These are phyloP conservation scores for Acacia melanoxylon DNA, from an alignment of 306 rosid species.

Conservation along the genomic window DNA sequence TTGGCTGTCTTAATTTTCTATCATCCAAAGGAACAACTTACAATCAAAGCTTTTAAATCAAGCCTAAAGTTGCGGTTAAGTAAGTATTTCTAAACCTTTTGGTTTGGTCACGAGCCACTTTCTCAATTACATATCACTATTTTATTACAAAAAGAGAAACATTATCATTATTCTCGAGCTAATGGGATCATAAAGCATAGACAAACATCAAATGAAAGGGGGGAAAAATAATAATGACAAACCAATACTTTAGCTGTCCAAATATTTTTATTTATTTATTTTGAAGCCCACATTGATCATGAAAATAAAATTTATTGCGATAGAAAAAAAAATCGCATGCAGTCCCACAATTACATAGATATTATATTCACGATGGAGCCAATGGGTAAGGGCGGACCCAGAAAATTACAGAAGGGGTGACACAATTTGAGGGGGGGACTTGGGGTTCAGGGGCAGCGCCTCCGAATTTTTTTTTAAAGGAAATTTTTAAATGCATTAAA, in stretches of 20 bases:
- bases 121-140: background rate
- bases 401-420: too few relatives aligned
- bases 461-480: too few relatives aligned
- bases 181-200: background rate
- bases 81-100: background rate
- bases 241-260: background rate
- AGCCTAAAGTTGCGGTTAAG: background rate
- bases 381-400: too few relatives aligned
- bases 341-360: background rate
- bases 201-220: slow-evolving; percentile 15
- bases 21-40: background rate
- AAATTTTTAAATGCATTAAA: too few relatives aligned
- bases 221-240: slow-evolving; percentile 7
- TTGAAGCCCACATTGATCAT: background rate
- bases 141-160: background rate
- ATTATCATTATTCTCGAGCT: slow-evolving; percentile 10
- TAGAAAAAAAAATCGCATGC: background rate
- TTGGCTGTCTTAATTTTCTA: background rate
- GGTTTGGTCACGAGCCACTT: slow-evolving; percentile 10
- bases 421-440: too few relatives aligned
- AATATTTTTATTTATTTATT: background rate
- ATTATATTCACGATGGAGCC: background rate
- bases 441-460: too few relatives aligned
- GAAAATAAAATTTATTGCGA: background rate
- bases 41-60: background rate